Evolutionary conservation across 306 rosid genomes (phyloP), one percentile per base, ranked within the genome.

Genomic region (Senna tora): DNA sequence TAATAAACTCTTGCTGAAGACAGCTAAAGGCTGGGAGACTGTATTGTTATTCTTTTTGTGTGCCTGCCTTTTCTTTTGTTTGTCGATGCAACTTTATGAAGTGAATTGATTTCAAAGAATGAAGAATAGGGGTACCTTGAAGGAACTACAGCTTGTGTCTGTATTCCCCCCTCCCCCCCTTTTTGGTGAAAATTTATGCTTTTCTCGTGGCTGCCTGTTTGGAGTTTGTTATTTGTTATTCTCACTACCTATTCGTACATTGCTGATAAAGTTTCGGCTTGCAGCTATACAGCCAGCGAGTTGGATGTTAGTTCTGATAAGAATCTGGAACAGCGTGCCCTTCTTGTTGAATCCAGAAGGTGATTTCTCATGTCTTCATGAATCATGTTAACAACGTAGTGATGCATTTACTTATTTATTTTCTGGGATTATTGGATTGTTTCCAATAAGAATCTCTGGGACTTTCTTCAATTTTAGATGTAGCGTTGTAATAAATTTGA

Each of bases 321-420:
- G 75, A 75, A 72, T 82, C 81, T 78, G 8, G 97, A 93, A 79
- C 97, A 85, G 78, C 96, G 79, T 71, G 90, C 98, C 61, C 83
- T 87, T 67, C 98, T 93, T 67, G 84, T 84, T 77, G 90, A 90
- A 67, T 87, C 98, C 19, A 93, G 87, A 84, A 89, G 97, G 98
- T 90, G 72, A 75, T 67, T 75, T 81, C 69, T 74, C 34, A 16
- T 36, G 54, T 55, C 20, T 77, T 63, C 38, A 25, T 58, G 42
- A 22, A 73, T 63, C 38, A 25, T 58, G 42, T 16, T 60, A 65
- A 60, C 2, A 9, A 64, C 41, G 5, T 47, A 82, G 52, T 54
- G 52, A 46, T 55, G 2, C 3, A 60, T 60, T 34, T 7, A 12
- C 66, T 10, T 46, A 34, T 60, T 60, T 16, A 34, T 16, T 60